Conservation (phyloP, 176 grass and related monocot species). For the Musa acuminata region DNA sequence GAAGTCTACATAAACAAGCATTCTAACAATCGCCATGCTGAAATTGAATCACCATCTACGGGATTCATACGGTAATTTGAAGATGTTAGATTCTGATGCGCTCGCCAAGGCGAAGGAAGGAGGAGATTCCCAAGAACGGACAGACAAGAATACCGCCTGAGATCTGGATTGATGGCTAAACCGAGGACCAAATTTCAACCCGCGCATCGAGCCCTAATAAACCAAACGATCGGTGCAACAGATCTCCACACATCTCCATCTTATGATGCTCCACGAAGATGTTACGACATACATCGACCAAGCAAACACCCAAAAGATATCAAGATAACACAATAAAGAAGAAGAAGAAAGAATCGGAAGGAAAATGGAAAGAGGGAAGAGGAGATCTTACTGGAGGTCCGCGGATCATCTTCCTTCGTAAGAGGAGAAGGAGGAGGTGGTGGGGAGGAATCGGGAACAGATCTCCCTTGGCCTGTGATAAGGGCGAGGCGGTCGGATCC, state of each 20-base stretch:
- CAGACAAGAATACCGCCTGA: too few species aligned
- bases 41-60: too few species aligned
- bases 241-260: background rate
- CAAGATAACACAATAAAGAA: background rate
- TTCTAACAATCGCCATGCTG: too few species aligned
- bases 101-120: too few species aligned
- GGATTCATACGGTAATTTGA: too few species aligned
- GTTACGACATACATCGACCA: background rate
- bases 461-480: slow-evolving; percentile 45
- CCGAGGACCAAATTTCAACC: too few species aligned
- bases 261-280: too few species aligned
- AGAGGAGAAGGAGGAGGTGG: slow-evolving; percentile 27
- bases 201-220: background rate
- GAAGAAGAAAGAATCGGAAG: background rate
- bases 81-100: too few species aligned
- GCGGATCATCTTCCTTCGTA: background rate
- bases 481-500: slow-evolving; percentile 73
- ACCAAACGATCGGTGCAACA: background rate
- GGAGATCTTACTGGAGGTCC: background rate
- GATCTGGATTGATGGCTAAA: too few species aligned
- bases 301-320: background rate
- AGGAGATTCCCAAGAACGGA: too few species aligned
- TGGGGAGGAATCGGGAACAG: slow-evolving; percentile 7
- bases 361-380: background rate
- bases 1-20: too few species aligned